Evolutionary conservation across 495 filamentous ascomycete species (phyloP).

Genomic region (Aspergillus steynii): DNA sequence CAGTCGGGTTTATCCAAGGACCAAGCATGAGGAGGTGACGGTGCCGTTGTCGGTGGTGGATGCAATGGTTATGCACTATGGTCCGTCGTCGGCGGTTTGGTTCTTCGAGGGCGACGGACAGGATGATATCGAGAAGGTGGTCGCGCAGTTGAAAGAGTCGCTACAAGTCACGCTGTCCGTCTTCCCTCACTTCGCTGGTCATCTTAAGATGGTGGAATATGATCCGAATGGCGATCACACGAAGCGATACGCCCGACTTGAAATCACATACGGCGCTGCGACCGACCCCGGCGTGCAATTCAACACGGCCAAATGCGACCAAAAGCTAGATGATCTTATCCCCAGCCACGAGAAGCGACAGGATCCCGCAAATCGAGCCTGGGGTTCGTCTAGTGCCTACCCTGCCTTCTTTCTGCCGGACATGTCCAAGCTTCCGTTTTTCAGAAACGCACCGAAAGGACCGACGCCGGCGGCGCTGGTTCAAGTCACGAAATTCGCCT

Average conservation of each 20-base stretch:
- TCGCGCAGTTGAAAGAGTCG: slow-evolving; percentile 4
- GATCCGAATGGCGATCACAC: slow-evolving; percentile 6
- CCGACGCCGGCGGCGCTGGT: background rate
- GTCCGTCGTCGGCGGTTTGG: slow-evolving; percentile 4
- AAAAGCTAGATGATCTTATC: background rate
- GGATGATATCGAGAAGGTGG: background rate
- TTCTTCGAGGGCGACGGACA: background rate
- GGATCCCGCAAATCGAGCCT: background rate
- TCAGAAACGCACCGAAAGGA: background rate
- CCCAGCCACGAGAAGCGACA: background rate
- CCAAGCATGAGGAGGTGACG: background rate
- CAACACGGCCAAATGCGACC: background rate
- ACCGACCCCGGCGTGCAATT: slow-evolving; percentile 3
- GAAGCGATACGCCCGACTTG: slow-evolving; percentile 1
- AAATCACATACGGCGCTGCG: slow-evolving; percentile 3
- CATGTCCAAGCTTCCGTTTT: background rate
- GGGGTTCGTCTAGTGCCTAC: background rate
- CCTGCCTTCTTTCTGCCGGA: slow-evolving; percentile 2
- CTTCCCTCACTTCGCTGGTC: slow-evolving; percentile 5
- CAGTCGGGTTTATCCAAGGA: slow-evolving; percentile 1
- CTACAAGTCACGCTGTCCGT: background rate
- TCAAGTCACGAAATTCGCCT: slow-evolving; percentile 1
- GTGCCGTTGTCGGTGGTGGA: slow-evolving; percentile 4
- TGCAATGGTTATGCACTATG: slow-evolving; percentile 5
- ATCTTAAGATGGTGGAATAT: slow-evolving; percentile 1